Percentiles rank a stretch among this genome's conserved stretches.
These are phyloP conservation scores for Colletotrichum lupini DNA, from an alignment of 2,329 filamentous ascomycete genomes.

Conservation along the genomic window DNA sequence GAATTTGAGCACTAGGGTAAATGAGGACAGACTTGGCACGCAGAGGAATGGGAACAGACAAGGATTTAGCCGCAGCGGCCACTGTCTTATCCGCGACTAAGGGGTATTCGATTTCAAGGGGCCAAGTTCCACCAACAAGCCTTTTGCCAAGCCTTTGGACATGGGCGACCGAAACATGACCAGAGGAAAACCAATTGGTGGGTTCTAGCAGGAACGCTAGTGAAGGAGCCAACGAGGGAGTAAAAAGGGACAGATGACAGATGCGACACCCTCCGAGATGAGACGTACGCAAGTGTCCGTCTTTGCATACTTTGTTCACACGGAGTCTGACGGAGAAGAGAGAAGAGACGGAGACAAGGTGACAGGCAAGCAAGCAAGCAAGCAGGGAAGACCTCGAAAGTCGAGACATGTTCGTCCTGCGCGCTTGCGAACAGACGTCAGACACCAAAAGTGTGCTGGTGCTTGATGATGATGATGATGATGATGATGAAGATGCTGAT, in stretches of 20 bases:
- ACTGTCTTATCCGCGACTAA: slow-evolving; percentile 29
- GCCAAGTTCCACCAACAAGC: slow-evolving; percentile 24
- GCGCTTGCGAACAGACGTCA: not conserved
- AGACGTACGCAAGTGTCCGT: slow-evolving; percentile 10
- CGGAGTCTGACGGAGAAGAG: too few species aligned
- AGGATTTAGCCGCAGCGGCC: slow-evolving; percentile 23
- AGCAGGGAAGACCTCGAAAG: not conserved
- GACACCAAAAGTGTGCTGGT: not conserved
- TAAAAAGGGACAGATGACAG: slow-evolving; percentile 16
- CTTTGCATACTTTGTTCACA: not conserved
- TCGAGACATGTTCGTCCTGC: not conserved
- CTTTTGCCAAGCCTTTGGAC: slow-evolving; percentile 23
- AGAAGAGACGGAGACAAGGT: not conserved
- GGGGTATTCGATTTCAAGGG: slow-evolving; percentile 28
- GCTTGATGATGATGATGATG: too few species aligned
- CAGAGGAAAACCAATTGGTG: slow-evolving; percentile 25
- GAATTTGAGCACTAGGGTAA: slow-evolving; percentile 13
- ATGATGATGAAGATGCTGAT: not conserved
- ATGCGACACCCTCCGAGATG: slow-evolving; percentile 19
- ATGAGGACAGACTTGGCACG: slow-evolving; percentile 9
- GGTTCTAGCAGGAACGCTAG: slow-evolving; percentile 12
- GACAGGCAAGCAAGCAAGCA: too few species aligned
- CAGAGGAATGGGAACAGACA: slow-evolving; percentile 10
- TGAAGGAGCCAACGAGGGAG: slow-evolving; percentile 2
- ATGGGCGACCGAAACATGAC: slow-evolving; percentile 23